Base-by-base conservation (phyloP, 1,284 basidiomycete species). In the Ganoderma resinaceum region DNA sequence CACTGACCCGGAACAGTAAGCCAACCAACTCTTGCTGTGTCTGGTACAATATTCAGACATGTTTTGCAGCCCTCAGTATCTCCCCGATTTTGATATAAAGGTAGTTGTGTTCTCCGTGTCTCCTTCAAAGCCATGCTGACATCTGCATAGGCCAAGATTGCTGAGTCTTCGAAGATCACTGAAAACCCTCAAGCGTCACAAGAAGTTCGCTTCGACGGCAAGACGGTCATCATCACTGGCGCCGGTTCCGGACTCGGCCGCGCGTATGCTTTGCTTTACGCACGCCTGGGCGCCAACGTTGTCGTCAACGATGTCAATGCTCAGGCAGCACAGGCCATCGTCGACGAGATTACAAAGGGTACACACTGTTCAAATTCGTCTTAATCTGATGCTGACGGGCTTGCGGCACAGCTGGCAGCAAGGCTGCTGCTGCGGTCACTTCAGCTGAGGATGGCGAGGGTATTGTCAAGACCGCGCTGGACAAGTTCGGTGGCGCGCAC, bases 241-340 rank as follows among this genome's bases (percentile, higher is more conserved):
- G 94, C 95, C 18, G 96, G 96, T 53, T 94, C 92, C 38, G 97
- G 96, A 67, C 91, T 99, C 40, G 98, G 98, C 33, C 91, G 96
- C 59, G 90, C 91, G 5, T 98, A 99, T 79, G 95, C 98, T 0
- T 85, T 92, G 67, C 94, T 98, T 91, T 99, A 94, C 77, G 95
- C 87, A 53, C 90, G 88, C 70, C 88, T 97, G 5, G 98, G 98
- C 38, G 97, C 96, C 29, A 99, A 98, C 77, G 95, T 99, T 42
- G 95, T 99, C 53, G 90, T 99, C 69, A 99, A 99, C 80, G 98
- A 99, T 78, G 92, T 99, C 67, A 95, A 87, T 78, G 92, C 94
- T 78, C 94, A 95, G 76, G 91, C 89, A 29, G 96, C 96, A 12
- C 87, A 89, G 52, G 83, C 88, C 16, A 97, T 99, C 7, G 96